Evolutionary conservation across 768 basidiomycete species (phyloP).

Genomic region (Trametes gibbosa): DNA sequence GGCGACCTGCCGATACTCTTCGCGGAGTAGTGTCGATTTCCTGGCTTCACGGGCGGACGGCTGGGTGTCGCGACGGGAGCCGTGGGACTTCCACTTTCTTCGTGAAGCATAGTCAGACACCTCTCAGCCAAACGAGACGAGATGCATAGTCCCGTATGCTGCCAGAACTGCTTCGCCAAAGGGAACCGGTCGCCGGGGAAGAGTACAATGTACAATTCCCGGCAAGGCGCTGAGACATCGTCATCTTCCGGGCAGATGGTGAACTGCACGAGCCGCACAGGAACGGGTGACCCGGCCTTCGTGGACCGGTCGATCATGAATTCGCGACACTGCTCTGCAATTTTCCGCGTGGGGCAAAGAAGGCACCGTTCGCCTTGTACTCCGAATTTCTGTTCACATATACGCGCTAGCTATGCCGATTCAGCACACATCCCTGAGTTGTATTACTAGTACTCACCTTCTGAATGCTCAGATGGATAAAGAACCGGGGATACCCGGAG

Average conservation of each 20-base stretch:
- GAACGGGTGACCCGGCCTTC: conserved; percentile 40
- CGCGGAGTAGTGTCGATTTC: conserved; percentile 59
- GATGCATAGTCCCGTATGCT: conserved; percentile 88
- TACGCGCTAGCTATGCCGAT: conserved; percentile 59
- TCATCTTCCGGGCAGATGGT: conserved; percentile 63
- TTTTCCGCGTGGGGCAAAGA: conserved; percentile 69
- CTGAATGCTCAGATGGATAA: conserved; percentile 81
- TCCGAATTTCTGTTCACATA: conserved; percentile 81
- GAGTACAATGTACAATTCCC: conserved; percentile 79
- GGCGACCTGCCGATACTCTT: conserved; percentile 28
- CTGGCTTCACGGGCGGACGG: conserved; percentile 40
- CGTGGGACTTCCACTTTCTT: conserved; percentile 16
- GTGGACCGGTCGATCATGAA: conserved; percentile 61
- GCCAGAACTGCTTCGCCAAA: conserved; percentile 92
- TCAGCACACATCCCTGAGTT: background rate
- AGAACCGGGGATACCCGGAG: conserved; percentile 92
- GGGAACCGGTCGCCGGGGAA: conserved; percentile 60
- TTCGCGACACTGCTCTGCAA: conserved; percentile 71
- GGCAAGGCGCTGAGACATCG: conserved; percentile 31
- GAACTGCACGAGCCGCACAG: conserved; percentile 64
- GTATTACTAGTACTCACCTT: conserved; percentile 55
- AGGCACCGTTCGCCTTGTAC: conserved; percentile 68
- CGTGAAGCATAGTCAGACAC: conserved; percentile 70
- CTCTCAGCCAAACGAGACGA: conserved; percentile 84
- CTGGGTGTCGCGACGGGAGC: conserved; percentile 13